Percentiles rank a stretch among this genome's conserved stretches.
These are phyloP conservation scores for Sugiyamaella boreocaroliniensis DNA, from an alignment of 805 yeast genomes.

Conservation along the genomic window DNA sequence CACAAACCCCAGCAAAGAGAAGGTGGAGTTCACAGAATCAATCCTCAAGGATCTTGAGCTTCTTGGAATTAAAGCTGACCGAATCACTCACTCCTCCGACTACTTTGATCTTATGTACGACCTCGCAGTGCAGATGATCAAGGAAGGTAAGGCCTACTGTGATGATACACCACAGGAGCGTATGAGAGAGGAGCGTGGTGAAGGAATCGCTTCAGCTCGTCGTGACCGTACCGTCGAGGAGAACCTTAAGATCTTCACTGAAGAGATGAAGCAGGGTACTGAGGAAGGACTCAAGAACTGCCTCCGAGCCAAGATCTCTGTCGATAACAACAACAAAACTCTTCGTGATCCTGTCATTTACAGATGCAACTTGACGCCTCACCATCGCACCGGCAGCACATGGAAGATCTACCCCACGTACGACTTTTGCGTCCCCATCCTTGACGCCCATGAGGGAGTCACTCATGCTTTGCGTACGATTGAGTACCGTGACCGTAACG, in stretches of 20 bases:
- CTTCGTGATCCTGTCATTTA: slow-evolving; percentile 96
- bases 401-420: slow-evolving; percentile 99
- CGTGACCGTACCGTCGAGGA: slow-evolving; percentile 93
- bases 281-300: slow-evolving; percentile 89
- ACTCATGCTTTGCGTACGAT: slow-evolving; percentile 97
- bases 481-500: slow-evolving; percentile 98
- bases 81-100: slow-evolving; percentile 82
- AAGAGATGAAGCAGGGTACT: slow-evolving; percentile 91
- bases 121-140: slow-evolving; percentile 75
- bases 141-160: slow-evolving; percentile 94
- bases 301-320: slow-evolving; percentile 94
- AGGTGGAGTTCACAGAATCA: slow-evolving; percentile 87
- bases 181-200: slow-evolving; percentile 99
- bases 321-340: slow-evolving; percentile 85
- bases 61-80: slow-evolving; percentile 90
- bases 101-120: slow-evolving; percentile 91
- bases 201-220: slow-evolving; percentile 86
- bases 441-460: slow-evolving; percentile 92
- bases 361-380: slow-evolving; percentile 96
- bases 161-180: slow-evolving; percentile 91
- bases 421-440: slow-evolving; percentile 97
- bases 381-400: slow-evolving; percentile 84
- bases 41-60: slow-evolving; percentile 86
- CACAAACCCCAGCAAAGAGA: slow-evolving; percentile 96
- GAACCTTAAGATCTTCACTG: slow-evolving; percentile 74